Percentiles rank a stretch among this genome's conserved stretches.
Evolutionary conservation across 805 yeast genomes (phyloP).

Genomic region (Saturnispora bothae): DNA sequence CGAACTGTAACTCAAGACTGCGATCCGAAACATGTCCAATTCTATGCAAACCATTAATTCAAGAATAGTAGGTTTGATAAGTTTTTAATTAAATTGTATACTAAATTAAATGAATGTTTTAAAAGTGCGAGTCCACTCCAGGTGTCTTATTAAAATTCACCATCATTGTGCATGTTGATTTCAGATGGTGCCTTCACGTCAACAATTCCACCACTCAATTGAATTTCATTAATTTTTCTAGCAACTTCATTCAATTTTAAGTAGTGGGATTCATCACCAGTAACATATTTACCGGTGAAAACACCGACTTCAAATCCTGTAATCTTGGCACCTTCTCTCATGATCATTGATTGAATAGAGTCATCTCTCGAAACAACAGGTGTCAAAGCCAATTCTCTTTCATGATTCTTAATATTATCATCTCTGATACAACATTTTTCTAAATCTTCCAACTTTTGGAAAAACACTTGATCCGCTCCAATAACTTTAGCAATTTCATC

Average conservation of each 20-base stretch:
- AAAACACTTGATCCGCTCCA: conserved; percentile 87
- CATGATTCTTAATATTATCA: conserved; percentile 22
- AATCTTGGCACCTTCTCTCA: conserved; percentile 24
- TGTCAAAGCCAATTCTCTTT: conserved; percentile 26
- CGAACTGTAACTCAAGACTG: too few species aligned
- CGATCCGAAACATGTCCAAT: too few species aligned
- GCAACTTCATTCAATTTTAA: conserved; percentile 71
- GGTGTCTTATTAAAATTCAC: conserved; percentile 39
- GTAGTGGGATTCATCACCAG: conserved; percentile 86
- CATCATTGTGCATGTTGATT: conserved; percentile 46
- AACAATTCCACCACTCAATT: conserved; percentile 31
- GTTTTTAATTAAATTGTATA: background rate
- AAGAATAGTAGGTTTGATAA: too few species aligned
- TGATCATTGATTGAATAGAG: conserved; percentile 19
- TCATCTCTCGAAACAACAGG: conserved; percentile 28
- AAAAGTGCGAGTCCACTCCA: too few species aligned
- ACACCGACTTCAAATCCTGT: conserved; percentile 89
- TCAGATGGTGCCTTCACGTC: conserved; percentile 75
- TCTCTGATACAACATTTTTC: conserved; percentile 57
- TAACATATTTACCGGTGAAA: conserved; percentile 86
- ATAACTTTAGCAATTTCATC: conserved; percentile 65
- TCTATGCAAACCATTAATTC: too few species aligned
- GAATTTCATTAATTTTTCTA: conserved; percentile 59
- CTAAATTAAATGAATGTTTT: conserved; percentile 4
- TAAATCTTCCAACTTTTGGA: conserved; percentile 77